A percentile compares a stretch with the other conserved stretches of the same genome.
Conservation (phyloP, 306 rosid species). For the Trifolium fragiferum region DNA sequence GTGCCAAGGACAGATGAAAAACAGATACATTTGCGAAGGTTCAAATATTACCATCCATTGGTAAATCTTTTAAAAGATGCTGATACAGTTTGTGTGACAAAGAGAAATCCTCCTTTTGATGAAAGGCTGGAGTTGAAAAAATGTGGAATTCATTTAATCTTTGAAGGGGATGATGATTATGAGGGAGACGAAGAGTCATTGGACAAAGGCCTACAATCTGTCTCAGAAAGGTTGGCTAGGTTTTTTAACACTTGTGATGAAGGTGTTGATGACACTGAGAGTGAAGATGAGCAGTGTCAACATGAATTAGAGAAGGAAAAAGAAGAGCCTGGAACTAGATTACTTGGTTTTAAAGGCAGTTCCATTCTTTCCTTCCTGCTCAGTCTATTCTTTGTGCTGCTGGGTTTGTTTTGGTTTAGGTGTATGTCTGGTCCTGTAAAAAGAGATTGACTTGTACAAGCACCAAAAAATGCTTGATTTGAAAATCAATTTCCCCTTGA, state of each 20-base stretch:
- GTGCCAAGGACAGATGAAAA: conserved; percentile 55
- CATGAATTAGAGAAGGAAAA: conserved; percentile 2
- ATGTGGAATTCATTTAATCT: conserved; percentile 52
- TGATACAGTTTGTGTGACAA: conserved; percentile 46
- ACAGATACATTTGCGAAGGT: conserved; percentile 62
- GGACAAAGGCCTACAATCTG: conserved; percentile 51
- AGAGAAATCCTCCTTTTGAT: conserved; percentile 46
- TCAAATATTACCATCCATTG: conserved; percentile 37
- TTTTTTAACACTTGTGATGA: conserved; percentile 48
- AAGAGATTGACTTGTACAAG: too few relatives aligned
- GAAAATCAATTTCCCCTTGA: too few relatives aligned
- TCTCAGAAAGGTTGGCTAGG: conserved; percentile 57
- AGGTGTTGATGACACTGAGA: background rate
- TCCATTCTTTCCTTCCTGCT: background rate
- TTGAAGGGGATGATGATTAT: conserved; percentile 74
- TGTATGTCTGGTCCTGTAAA: background rate
- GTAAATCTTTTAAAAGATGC: conserved; percentile 48
- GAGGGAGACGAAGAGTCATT: conserved; percentile 57
- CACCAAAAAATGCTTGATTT: too few relatives aligned
- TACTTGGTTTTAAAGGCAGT: background rate
- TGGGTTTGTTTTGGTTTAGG: conserved; percentile 28
- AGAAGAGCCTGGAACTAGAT: conserved; percentile 10
- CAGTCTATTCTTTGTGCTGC: background rate
- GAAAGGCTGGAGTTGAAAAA: conserved; percentile 55
- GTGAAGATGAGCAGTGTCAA: conserved; percentile 21